Conservation (phyloP, 169 alveolate genomes). For the Cryptosporidium xiaoi region DNA sequence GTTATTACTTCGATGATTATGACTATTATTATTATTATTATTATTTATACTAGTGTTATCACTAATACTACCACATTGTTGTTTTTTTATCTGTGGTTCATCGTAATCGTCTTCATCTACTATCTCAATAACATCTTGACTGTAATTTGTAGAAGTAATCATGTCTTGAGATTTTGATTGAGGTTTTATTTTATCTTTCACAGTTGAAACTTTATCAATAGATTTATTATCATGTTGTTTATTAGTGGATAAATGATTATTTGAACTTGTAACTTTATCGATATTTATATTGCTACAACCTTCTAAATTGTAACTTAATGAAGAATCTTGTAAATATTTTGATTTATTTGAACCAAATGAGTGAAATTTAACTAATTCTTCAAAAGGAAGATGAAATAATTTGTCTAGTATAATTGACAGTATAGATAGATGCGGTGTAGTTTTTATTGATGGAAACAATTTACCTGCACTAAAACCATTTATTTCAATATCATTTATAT, state of each 20-base stretch:
- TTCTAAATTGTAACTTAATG: not conserved
- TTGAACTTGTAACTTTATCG: too few species aligned
- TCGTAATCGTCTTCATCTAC: not conserved
- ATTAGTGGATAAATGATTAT: not conserved
- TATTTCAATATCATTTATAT: conserved; percentile 42
- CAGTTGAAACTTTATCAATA: conserved; percentile 1
- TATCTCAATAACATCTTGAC: not conserved
- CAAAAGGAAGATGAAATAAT: conserved; percentile 42
- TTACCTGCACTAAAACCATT: conserved; percentile 32
- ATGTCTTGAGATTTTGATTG: not conserved
- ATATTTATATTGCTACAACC: too few species aligned
- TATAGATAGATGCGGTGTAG: conserved; percentile 26
- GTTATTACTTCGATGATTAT: not conserved
- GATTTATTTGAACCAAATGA: not conserved
- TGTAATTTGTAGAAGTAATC: not conserved
- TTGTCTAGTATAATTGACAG: conserved; percentile 29
- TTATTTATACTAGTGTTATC: conserved; percentile 16
- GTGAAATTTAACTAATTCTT: not conserved
- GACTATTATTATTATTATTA: conserved; percentile 9
- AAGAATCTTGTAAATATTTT: not conserved
- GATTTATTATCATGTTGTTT: conserved; percentile 7
- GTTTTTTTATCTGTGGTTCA: not conserved
- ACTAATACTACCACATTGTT: not conserved
- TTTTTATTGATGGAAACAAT: not conserved
- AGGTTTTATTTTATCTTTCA: not conserved